Conservation (phyloP, 2,329 filamentous ascomycete genomes). For the Ophiognomonia clavigignenti-juglandacearum region DNA sequence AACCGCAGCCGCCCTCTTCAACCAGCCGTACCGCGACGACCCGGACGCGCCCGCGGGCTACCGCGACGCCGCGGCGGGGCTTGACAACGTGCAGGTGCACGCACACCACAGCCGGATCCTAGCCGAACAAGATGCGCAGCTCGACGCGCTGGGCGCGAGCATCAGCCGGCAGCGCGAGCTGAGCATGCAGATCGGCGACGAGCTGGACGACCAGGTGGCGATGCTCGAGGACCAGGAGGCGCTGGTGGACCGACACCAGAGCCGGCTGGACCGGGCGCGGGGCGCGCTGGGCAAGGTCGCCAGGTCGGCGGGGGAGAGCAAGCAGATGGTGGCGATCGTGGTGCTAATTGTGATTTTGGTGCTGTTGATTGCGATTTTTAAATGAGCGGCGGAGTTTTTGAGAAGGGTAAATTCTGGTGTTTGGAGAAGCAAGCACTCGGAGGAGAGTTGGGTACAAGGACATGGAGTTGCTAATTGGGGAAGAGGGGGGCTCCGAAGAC, state of each 20-base stretch:
- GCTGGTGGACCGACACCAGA: slow-evolving; percentile 74
- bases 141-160: slow-evolving; percentile 81
- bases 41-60: slow-evolving; percentile 53
- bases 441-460: no score
- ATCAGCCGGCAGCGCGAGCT: slow-evolving; percentile 89
- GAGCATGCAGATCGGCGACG: slow-evolving; percentile 92
- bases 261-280: slow-evolving; percentile 69
- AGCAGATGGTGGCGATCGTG: slow-evolving; percentile 79
- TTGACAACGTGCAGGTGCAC: slow-evolving; percentile 84
- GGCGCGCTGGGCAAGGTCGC: slow-evolving; percentile 68
- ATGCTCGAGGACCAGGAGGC: slow-evolving; percentile 87
- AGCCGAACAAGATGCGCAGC: slow-evolving; percentile 84
- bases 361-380: slow-evolving; percentile 75
- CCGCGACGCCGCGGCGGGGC: slow-evolving; percentile 50
- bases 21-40: slow-evolving; percentile 64
- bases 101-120: slow-evolving; percentile 76
- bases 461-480: no score
- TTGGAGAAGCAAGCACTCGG: no score
- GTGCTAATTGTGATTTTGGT: slow-evolving; percentile 77
- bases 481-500: background rate
- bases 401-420: no score
- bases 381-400: slow-evolving; percentile 38
- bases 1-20: slow-evolving; percentile 51
- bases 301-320: slow-evolving; percentile 73
- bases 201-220: slow-evolving; percentile 84